Evolutionary conservation across 73 alveolate genomes (phyloP).

Genomic region (Blepharisma japonicum): DNA sequence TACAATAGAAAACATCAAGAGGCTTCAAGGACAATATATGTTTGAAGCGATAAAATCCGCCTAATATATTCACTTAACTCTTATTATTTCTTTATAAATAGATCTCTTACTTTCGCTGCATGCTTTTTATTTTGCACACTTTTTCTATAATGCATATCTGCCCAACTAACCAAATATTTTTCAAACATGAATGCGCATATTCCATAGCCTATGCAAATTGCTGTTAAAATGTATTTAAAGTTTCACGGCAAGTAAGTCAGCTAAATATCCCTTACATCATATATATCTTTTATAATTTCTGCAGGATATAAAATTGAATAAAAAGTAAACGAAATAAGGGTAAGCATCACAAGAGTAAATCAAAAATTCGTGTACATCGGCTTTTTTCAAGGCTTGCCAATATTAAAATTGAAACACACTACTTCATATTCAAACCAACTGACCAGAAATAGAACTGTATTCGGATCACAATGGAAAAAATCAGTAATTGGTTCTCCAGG

Average conservation of each 20-base stretch:
- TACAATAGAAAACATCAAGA: no score
- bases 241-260: neutral
- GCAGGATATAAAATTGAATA: neutral
- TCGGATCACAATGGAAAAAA: conserved; percentile 62
- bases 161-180: neutral
- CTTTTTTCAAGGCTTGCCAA: conserved; percentile 92
- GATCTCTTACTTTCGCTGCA: no score
- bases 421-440: conserved; percentile 78
- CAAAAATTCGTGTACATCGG: conserved; percentile 76
- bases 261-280: conserved; percentile 1
- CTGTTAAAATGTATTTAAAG: neutral
- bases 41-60: no score
- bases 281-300: neutral
- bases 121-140: no score
- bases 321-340: neutral
- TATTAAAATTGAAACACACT: conserved; percentile 77
- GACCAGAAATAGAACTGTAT: conserved; percentile 76
- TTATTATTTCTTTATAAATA: no score
- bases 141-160: neutral
- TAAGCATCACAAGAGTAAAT: conserved; percentile 39
- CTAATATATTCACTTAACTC: no score
- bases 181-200: neutral
- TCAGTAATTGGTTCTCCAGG: conserved; percentile 28
- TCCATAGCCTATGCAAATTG: neutral
- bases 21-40: no score